Conservation (phyloP, 306 rosid species). For the Glycine latifolia region DNA sequence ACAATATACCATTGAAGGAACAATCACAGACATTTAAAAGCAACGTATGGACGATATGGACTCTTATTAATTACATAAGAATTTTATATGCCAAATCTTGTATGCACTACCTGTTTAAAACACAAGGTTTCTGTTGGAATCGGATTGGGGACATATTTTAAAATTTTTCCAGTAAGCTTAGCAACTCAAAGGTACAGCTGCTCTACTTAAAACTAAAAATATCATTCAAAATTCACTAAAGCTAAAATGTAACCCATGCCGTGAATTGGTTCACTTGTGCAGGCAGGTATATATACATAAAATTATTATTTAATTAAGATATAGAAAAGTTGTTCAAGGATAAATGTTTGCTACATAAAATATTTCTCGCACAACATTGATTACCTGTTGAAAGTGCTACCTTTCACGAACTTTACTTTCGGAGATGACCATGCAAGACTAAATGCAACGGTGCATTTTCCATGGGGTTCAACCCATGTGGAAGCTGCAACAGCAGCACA, state of each 20-base stretch:
- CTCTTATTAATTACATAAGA: not conserved
- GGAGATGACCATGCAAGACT: constrained; percentile 98
- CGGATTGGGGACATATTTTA: not conserved
- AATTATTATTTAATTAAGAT: constrained; percentile 29
- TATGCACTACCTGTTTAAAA: not conserved
- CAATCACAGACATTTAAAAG: constrained; percentile 22
- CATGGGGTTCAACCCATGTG: constrained; percentile 99
- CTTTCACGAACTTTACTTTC: constrained; percentile 87
- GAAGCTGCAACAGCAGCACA: constrained; percentile 99
- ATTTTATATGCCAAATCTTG: constrained; percentile 10
- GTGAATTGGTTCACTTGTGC: not conserved
- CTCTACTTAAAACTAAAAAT: constrained; percentile 11
- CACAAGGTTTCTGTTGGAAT: not conserved
- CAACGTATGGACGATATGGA: constrained; percentile 3
- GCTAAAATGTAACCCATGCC: constrained; percentile 35
- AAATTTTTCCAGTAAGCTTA: not conserved
- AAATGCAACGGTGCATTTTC: constrained; percentile 95
- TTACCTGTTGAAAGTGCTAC: constrained; percentile 87
- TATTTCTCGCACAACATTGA: constrained; percentile 38
- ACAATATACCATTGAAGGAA: not conserved
- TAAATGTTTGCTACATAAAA: constrained; percentile 26
- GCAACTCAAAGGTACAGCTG: constrained; percentile 28
- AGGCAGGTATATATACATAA: constrained; percentile 12
- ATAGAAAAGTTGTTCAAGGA: constrained; percentile 23
- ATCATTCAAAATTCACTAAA: constrained; percentile 3